Base-by-base conservation (phyloP, 2,329 filamentous ascomycete genomes). In the Ambrosiella cleistominuta region DNA sequence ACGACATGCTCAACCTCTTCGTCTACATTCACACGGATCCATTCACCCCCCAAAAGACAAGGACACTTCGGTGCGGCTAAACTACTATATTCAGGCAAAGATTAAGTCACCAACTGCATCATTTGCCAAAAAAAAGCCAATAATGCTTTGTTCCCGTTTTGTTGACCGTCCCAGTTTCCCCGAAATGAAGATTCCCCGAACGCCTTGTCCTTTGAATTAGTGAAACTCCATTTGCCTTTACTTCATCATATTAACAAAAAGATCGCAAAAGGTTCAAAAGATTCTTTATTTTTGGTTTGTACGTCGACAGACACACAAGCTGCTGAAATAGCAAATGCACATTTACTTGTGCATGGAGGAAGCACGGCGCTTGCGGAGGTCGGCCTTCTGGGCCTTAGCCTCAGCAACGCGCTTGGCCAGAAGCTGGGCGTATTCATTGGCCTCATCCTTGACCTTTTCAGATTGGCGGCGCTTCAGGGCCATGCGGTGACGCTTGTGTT, bases 401-500 rank as follows among this genome's bases (percentile, higher is more conserved):
- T 98, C 93, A 71, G 83, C 79, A 70, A 97, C 88, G 78, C 93
- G 93, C 86, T 93, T 94, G 79, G 93, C 88, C 64, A 98, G 82
- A 74, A 97, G 76, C 76, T 91, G 83, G 68, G 90, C 85, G 76
- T 98, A 98, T 78, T 98, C 93, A 79, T 88, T 90, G 71, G 93
- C 93, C 81, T 95, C 91, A 73, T 98, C 93, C 84, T 96, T 96
- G 79, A 88, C 83, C 76, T 90, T 86, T 81, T 98, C 93, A 70
- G 90, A 78, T 72, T 89, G 88, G 76, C 93, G 91, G 75, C 91
- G 88, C 89, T 98, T 98, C 78, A 98, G 86, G 70, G 93, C 91
- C 70, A 94, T 79, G 69, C 90, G 83, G 82, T 97, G 93, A 71
- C 93, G 89, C 88, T 97, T 98, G 86, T 95, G 93, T 83, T 98